Evolutionary conservation across 176 grass and related monocot genomes (phyloP), one percentile per base, ranked within the genome.

Genomic region (Musa schizocarpa): DNA sequence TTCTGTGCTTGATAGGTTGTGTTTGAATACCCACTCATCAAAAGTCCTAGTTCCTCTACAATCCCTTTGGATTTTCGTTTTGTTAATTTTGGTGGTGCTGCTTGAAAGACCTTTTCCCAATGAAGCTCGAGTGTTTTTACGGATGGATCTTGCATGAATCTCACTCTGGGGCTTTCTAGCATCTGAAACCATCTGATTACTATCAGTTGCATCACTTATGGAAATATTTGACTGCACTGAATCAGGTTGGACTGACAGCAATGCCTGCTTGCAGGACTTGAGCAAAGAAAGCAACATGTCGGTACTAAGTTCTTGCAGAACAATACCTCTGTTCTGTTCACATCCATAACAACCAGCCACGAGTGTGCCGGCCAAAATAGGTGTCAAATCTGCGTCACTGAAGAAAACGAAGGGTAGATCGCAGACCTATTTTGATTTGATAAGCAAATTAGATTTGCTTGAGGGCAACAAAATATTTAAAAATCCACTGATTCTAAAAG

Each of bases 361-460:
- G 65, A 99, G 90, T 26, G 88, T 88, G 80, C 86, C 81, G 23
- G 95, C 91, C 78, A 94, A 82, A 76, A 99, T 90, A 77, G 95
- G 95, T 65, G 84, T 89, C 78, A 94, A 63, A 69, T 96, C 89
- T 0, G 93, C 84, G 76, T 89, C 91, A 9, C 90, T 94, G 82
- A 99, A 99, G 87, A 99, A 94, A 74, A 76, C 84, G 64, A 99
- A 99, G 57, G 95, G 95, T 79, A 99, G 88, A 86, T 99, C 95
- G 76, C 95, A 99, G 63, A 99, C 84, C 95, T 99, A 80, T 85
- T 84, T 83, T 79, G 19, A 55, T 73, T 80, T 73, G 55, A 34
- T 43, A 27, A 58, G n/a, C 17, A 53, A 63, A 19, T 91, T 73
- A 90, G 81, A 88, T 80, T 75, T 77, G 17, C 13, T 61, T 29